Base-by-base conservation (phyloP, 2,329 filamentous ascomycete genomes). In the Chrysoporthe cubensis region DNA sequence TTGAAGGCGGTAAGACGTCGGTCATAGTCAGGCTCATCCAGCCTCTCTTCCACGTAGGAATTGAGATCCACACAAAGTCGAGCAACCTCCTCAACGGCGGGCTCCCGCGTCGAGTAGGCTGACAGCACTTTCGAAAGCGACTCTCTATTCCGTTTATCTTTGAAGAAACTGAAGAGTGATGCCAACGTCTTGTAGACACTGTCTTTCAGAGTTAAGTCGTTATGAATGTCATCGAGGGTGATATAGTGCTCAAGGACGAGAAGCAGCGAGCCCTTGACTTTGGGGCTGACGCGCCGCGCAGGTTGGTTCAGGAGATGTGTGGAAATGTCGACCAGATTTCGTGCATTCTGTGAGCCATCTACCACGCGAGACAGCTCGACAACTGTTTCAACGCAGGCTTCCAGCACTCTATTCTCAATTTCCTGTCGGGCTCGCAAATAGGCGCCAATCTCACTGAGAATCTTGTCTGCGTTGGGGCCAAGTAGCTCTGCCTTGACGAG, bases 11-110 rank as follows among this genome's bases (percentile, higher is more conserved):
- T 81, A 6, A 97, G 85, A 18, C 96, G 90, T 66, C 87, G 88
- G 72, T 96, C 92, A 75, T 97, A 97, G 78, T 98, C 92, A 1
- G 94, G 91, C 75, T 97, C 92, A 73, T 96, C 93, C 26, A 99
- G 83, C 57, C 89, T 89, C 37, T 85, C 87, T 59, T 83, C 82
- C 1, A 88, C 89, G 73, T 91, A 93, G 0, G 96, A 90, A 75
- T 99, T 98, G 65, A 99, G 84, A 69, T 92, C 90, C 40, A 86
- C 81, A 74, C 93, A 97, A 3, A 97, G 82, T 6, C 81, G 80
- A 2, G 93, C 90, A 67, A 93, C 84, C 64, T 88, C 84, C 34
- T 80, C 76, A 0, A 94, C 81, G 0, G 85, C 83, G 4, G 84
- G 72, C 68, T 93, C 88, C 58, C 87, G 87, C 8, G 84, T 80